phyloP scores from a whole-genome alignment of 306 rosid species.

The Begonia masoniana region DNA sequence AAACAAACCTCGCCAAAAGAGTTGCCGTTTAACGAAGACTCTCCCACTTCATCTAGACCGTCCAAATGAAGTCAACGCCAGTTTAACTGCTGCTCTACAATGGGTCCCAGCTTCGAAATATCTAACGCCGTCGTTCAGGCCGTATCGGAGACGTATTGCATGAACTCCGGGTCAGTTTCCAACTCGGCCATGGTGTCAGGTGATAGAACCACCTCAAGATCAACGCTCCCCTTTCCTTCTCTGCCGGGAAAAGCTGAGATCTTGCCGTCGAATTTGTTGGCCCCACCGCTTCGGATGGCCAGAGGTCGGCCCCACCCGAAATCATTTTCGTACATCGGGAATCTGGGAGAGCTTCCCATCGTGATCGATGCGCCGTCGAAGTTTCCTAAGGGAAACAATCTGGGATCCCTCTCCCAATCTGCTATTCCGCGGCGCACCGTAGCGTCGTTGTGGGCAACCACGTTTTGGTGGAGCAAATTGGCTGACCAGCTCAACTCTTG shows the following conservation, averaged over 20 bases:
- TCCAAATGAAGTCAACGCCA: no score
- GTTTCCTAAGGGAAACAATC: background rate
- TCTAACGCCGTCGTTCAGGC: no score
- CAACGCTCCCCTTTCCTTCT: conserved; percentile 2
- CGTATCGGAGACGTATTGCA: background rate
- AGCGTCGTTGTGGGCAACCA: background rate
- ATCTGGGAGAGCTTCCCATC: background rate
- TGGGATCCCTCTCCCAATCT: background rate
- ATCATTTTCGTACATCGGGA: background rate
- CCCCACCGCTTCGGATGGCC: background rate
- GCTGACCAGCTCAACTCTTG: background rate
- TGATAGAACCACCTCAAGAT: background rate
- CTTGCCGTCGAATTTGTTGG: conserved; percentile 1
- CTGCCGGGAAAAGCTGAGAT: background rate
- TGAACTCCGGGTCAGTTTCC: background rate
- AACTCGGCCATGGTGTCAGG: background rate
- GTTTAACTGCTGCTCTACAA: no score
- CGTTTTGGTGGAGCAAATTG: background rate
- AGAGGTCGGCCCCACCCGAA: conserved; percentile 1
- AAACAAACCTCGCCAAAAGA: no score
- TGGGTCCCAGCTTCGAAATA: no score
- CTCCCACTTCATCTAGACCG: no score
- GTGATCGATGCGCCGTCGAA: conserved; percentile 1
- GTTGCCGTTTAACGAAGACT: no score
- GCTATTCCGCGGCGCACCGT: background rate